Conservation (phyloP, 345 rosid species). For the Viola odorata region DNA sequence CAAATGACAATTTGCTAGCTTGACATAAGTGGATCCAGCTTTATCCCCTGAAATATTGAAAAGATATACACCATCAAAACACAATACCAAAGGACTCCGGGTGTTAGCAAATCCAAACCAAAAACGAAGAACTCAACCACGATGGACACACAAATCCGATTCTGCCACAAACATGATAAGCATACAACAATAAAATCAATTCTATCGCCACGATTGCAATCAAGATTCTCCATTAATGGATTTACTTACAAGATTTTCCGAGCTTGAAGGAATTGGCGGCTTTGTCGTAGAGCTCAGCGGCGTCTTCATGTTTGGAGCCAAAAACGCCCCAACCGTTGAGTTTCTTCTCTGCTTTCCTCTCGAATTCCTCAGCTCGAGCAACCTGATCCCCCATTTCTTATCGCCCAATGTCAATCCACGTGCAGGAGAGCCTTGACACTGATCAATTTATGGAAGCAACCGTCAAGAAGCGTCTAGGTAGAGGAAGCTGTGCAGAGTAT, state of each 20-base stretch:
- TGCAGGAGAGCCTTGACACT: no score
- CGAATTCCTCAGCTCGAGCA: conserved; percentile 52
- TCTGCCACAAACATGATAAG: background rate
- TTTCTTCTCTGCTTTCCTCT: conserved; percentile 69
- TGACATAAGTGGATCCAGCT: conserved; percentile 66
- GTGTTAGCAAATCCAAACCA: background rate
- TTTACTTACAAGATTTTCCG: conserved; percentile 54
- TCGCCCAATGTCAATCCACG: background rate
- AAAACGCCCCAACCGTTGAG: conserved; percentile 54
- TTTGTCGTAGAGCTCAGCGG: conserved; percentile 73
- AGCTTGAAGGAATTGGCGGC: conserved; percentile 70
- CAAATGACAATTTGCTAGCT: conserved; percentile 68
- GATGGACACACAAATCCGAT: background rate
- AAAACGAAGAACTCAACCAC: background rate
- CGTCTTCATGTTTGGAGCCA: conserved; percentile 61
- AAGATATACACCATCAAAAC: background rate
- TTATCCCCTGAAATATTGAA: conserved; percentile 61
- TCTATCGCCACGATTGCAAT: background rate
- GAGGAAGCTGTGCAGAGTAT: no score
- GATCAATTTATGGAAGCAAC: no score
- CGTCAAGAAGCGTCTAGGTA: no score
- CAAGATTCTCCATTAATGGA: background rate
- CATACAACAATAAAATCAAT: background rate
- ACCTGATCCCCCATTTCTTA: conserved; percentile 51
- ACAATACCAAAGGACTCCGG: background rate